Base-by-base conservation (phyloP, 192 early-diverging fungal genomes). In the Coemansia sp. region DNA sequence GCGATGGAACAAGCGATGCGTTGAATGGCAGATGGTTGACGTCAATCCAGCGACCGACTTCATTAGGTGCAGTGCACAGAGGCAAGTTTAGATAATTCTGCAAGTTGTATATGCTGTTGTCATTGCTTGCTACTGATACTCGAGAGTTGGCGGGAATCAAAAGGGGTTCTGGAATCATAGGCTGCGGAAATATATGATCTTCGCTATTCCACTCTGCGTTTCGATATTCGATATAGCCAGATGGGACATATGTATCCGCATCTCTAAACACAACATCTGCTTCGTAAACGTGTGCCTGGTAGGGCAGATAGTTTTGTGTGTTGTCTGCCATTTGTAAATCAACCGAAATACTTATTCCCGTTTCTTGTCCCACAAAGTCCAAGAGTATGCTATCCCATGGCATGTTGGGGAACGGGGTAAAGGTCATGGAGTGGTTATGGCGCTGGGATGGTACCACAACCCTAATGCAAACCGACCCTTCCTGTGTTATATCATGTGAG, bases 151-250 rank as follows among this genome's bases (percentile, higher is more conserved):
- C 16, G 27, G 50, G 48, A 19, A 71, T 51, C 7, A 52, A 41
- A 6, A 84, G 26, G 3, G 43, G 7, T 21, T 65, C 54, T 12
- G 80, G 72, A 4, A 43, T 25, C 12, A 79, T 75, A 0, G 80
- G 64, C 43, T 69, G 68, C 8, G 67, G 59, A 1, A 72, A 53
- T 21, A 76, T 51, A 17, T 64, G 67, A 10, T 23, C 37, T 55
- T 79, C 80, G 54, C 75, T 67, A 27, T 84, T 84, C 73, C 80
- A 84, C 4, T 57, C 21, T 26, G 70, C 83, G 47, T 79, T 64
- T 6, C 67, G 53, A 52, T 69, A 82, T 58, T 84, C 83, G 4
- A 84, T 43, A 27, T 61, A 62, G 10, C 66, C 70, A 23, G 64
- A 48, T 23, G 82, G 52, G n/a, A 35, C 11, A 64, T 69, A 84